Percentiles rank a stretch among this genome's conserved stretches.
phyloP scores from a whole-genome alignment of 305 asterid species.

The Rubia peregrina region DNA sequence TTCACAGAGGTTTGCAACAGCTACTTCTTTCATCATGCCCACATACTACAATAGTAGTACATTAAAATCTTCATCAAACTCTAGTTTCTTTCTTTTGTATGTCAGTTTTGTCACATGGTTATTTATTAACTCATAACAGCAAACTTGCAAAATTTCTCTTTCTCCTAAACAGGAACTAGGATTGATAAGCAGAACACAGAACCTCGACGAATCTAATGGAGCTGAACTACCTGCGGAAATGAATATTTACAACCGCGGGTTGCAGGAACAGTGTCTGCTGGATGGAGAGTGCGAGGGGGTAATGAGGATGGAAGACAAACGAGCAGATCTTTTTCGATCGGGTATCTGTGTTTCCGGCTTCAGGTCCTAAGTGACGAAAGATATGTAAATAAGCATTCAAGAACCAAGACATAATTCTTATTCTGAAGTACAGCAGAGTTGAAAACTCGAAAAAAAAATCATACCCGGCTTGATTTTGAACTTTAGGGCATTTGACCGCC shows the following conservation, averaged over 20 bases:
- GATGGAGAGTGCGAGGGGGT: constrained; percentile 82
- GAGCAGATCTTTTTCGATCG: constrained; percentile 73
- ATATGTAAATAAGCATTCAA: neutral
- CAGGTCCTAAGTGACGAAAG: constrained; percentile 48
- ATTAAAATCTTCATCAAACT: neutral
- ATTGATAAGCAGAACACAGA: neutral
- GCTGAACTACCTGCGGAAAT: constrained; percentile 40
- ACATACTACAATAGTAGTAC: neutral
- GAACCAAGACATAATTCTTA: neutral
- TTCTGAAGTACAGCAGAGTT: neutral
- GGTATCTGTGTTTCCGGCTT: constrained; percentile 59
- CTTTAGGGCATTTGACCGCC: constrained; percentile 59
- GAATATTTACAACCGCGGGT: constrained; percentile 87
- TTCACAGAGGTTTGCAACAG: neutral
- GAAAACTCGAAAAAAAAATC: neutral
- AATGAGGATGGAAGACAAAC: constrained; percentile 82
- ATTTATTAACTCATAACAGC: neutral
- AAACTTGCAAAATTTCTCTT: constrained; percentile 1
- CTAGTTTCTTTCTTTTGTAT: neutral
- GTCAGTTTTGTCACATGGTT: neutral
- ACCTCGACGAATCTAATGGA: neutral
- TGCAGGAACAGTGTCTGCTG: constrained; percentile 82
- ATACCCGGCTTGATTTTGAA: constrained; percentile 91
- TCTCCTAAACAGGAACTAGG: neutral
- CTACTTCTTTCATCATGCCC: neutral